A percentile compares a stretch with the other conserved stretches of the same genome.
phyloP scores from a whole-genome alignment of 2,329 filamentous ascomycete species.

The Trichoderma atroviride region DNA sequence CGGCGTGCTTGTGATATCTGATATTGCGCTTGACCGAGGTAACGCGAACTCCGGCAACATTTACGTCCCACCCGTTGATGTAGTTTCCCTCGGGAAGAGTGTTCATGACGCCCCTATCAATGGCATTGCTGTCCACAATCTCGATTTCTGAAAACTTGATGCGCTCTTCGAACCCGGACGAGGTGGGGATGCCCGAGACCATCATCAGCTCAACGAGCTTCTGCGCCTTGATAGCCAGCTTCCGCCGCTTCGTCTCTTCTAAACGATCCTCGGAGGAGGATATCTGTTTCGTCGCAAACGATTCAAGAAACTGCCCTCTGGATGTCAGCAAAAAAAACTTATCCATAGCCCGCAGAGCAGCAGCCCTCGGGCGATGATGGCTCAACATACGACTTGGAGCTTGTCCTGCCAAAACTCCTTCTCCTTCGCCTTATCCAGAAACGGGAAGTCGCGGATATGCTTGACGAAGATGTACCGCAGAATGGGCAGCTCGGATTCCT shows the following conservation, averaged over 20 bases:
- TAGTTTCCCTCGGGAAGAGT: slow-evolving; percentile 89
- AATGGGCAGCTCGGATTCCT: slow-evolving; percentile 92
- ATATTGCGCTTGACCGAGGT: slow-evolving; percentile 82
- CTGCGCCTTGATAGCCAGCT: slow-evolving; percentile 88
- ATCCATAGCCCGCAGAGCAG: not conserved
- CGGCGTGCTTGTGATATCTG: slow-evolving; percentile 87
- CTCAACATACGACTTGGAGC: slow-evolving; percentile 76
- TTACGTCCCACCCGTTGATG: slow-evolving; percentile 96
- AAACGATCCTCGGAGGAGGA: slow-evolving; percentile 94
- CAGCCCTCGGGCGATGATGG: not conserved
- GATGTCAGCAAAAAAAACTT: not conserved
- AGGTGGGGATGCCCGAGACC: slow-evolving; percentile 94
- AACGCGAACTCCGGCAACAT: slow-evolving; percentile 85
- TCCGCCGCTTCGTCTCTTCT: slow-evolving; percentile 93
- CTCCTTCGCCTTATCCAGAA: slow-evolving; percentile 93
- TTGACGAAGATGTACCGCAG: slow-evolving; percentile 97
- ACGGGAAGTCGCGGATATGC: slow-evolving; percentile 96
- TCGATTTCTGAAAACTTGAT: slow-evolving; percentile 97
- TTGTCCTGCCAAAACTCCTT: slow-evolving; percentile 99
- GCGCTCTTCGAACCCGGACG: slow-evolving; percentile 95
- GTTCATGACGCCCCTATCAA: slow-evolving; percentile 84
- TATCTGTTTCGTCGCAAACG: slow-evolving; percentile 95
- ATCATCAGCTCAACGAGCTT: slow-evolving; percentile 99
- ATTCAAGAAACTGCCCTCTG: slow-evolving; percentile 78
- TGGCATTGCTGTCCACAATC: slow-evolving; percentile 89